Evolutionary conservation across 352 stramenopile species (phyloP).

Genomic region (Globisporangium uncinulatum): DNA sequence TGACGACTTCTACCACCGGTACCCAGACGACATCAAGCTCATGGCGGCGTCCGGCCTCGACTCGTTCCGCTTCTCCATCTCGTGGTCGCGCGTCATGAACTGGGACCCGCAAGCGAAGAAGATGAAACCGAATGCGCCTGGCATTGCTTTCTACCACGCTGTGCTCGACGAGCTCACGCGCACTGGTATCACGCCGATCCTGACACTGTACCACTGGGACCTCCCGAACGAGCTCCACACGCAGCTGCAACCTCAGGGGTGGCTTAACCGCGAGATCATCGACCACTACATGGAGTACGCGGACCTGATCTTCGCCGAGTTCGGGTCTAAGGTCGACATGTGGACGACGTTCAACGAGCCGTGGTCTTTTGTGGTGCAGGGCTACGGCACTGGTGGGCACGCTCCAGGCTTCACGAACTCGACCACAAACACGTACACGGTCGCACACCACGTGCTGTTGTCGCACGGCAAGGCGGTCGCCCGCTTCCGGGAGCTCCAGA

Average conservation of each 20-base stretch:
- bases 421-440: slow-evolving; percentile 39
- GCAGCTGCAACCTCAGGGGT: slow-evolving; percentile 59
- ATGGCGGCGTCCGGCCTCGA: slow-evolving; percentile 89
- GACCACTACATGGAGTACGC: slow-evolving; percentile 86
- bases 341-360: slow-evolving; percentile 97
- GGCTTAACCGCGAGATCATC: slow-evolving; percentile 49
- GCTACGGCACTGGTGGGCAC: slow-evolving; percentile 73
- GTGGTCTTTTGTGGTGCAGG: slow-evolving; percentile 81
- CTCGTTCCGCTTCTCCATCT: slow-evolving; percentile 90
- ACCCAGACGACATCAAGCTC: slow-evolving; percentile 86
- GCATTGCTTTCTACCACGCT: slow-evolving; percentile 87
- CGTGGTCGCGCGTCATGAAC: too few species aligned
- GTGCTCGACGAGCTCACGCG: slow-evolving; percentile 76
- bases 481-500: slow-evolving; percentile 79
- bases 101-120: slow-evolving; percentile 35
- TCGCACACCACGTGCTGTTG: slow-evolving; percentile 89
- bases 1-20: too few species aligned
- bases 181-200: slow-evolving; percentile 74
- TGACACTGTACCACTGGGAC: slow-evolving; percentile 96
- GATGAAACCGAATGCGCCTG: slow-evolving; percentile 63
- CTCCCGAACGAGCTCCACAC: slow-evolving; percentile 83
- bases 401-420: slow-evolving; percentile 31
- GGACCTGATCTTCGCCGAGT: slow-evolving; percentile 85
- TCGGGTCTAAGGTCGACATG: slow-evolving; percentile 87
- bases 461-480: slow-evolving; percentile 84